These are phyloP conservation scores for Plasmodium vinckei DNA, from an alignment of 169 alveolate species.

Conservation along the genomic window DNA sequence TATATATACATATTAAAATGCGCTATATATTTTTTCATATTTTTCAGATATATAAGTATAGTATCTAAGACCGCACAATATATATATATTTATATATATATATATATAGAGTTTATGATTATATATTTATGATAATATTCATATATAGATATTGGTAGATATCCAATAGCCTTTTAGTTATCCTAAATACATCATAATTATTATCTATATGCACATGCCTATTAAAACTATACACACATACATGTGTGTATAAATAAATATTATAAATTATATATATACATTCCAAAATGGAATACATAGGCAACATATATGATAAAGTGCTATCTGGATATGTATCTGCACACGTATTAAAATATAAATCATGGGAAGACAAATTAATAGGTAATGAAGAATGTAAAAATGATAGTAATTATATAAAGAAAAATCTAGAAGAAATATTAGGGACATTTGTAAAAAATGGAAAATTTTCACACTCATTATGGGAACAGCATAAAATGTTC, in stretches of 20 bases:
- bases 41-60: not conserved
- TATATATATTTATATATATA: not conserved
- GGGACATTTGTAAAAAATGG: slow-evolving; percentile 70
- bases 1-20: not conserved
- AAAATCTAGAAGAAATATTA: slow-evolving; percentile 34
- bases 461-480: slow-evolving; percentile 52
- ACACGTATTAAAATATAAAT: slow-evolving; percentile 55
- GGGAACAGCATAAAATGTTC: slow-evolving; percentile 63
- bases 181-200: too few species aligned
- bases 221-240: not conserved
- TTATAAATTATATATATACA: slow-evolving; percentile 4
- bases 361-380: slow-evolving; percentile 55
- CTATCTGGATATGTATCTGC: slow-evolving; percentile 70
- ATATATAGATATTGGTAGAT: too few species aligned
- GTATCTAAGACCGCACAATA: slow-evolving; percentile 1
- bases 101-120: not conserved
- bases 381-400: slow-evolving; percentile 28
- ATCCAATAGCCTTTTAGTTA: too few species aligned
- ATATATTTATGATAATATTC: too few species aligned
- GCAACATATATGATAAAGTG: slow-evolving; percentile 71
- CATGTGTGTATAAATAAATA: slow-evolving; percentile 34
- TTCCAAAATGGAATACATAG: slow-evolving; percentile 59
- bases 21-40: not conserved
- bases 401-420: slow-evolving; percentile 11
- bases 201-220: not conserved